Base-by-base conservation (phyloP, 1,284 basidiomycete species). In the Coriolopsis trogii region DNA sequence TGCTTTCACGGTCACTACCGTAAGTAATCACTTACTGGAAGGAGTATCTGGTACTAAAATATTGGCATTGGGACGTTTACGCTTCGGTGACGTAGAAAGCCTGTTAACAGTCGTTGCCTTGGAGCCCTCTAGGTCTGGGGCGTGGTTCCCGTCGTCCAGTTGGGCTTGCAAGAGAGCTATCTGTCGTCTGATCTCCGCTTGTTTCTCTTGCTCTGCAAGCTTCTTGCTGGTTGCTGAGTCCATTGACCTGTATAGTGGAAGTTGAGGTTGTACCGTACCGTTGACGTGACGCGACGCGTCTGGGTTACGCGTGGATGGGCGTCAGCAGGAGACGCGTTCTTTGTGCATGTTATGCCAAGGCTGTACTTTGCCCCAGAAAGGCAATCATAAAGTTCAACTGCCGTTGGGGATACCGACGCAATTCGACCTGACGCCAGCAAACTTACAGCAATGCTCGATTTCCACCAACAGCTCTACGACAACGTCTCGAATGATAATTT, bases 41-140 rank as follows among this genome's bases (percentile, higher is more conserved):
- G 87, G 88, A 2, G 87, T 88, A 0, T 79, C 70, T 21, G 86
- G 86, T 1, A 78, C 86, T 4, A 90, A 67, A 6, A 82, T 61
- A 1, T 67, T 68, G 7, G 70, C 58, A 20, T 74, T 72, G 13
- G 66, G 58, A 41, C 72, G 69, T 63, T 77, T 82, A 53, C 81
- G 72, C 65, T 82, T 81, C 12, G 81, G 79, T 6, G 81, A 79
- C 6, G 64, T 56, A 18, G 70, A n/a, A n/a, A n/a, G n/a, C n/a
- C n/a, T n/a, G n/a, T n/a, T n/a, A n/a, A n/a, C n/a, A n/a, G n/a
- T n/a, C n/a, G 46, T 3, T 29, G 37, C 16, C 56, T 25, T 9
- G 46, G 36, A 21, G 13, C 13, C 3, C 21, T 24, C 24, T 9
- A 21, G 4, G 41, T 25, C 24, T 40, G 18, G 10, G 34, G 53